A percentile compares a stretch with the other conserved stretches of the same genome.
These are phyloP conservation scores for Rhodotorula sp. DNA, from an alignment of 1,284 basidiomycete species.

Conservation along the genomic window DNA sequence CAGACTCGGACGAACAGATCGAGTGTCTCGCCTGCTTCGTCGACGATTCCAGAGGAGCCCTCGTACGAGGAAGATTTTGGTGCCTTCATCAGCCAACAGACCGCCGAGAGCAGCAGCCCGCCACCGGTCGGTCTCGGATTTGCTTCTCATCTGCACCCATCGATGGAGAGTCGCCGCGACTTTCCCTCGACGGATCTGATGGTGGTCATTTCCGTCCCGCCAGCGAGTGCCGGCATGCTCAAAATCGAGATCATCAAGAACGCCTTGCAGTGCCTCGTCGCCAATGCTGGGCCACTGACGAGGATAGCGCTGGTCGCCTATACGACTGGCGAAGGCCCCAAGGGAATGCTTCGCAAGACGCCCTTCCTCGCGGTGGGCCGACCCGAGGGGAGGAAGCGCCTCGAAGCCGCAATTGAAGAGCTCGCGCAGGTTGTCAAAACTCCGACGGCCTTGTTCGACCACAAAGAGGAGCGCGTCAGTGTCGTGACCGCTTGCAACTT, in stretches of 20 bases:
- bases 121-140: not conserved
- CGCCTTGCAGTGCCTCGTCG: constrained; percentile 77
- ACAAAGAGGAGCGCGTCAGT: constrained; percentile 84
- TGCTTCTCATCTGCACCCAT: not conserved
- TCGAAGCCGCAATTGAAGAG: constrained; percentile 74
- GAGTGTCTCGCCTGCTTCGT: constrained; percentile 20
- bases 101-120: not conserved
- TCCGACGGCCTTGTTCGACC: constrained; percentile 62
- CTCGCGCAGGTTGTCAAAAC: constrained; percentile 54
- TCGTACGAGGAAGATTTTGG: constrained; percentile 17
- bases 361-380: constrained; percentile 76
- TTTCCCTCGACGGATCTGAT: constrained; percentile 81
- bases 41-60: constrained; percentile 25
- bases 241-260: constrained; percentile 81
- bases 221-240: constrained; percentile 64
- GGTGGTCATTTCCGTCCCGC: constrained; percentile 82
- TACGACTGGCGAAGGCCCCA: constrained; percentile 66
- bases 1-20: constrained; percentile 26
- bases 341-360: constrained; percentile 77
- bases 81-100: not conserved
- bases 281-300: constrained; percentile 69
- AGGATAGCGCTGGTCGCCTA: constrained; percentile 83
- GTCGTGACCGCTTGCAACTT: constrained; percentile 90
- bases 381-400: constrained; percentile 63
- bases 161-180: constrained; percentile 13